These are phyloP conservation scores for Aspergillus clavatus DNA, from an alignment of 2,329 filamentous ascomycete species.

Conservation along the genomic window DNA sequence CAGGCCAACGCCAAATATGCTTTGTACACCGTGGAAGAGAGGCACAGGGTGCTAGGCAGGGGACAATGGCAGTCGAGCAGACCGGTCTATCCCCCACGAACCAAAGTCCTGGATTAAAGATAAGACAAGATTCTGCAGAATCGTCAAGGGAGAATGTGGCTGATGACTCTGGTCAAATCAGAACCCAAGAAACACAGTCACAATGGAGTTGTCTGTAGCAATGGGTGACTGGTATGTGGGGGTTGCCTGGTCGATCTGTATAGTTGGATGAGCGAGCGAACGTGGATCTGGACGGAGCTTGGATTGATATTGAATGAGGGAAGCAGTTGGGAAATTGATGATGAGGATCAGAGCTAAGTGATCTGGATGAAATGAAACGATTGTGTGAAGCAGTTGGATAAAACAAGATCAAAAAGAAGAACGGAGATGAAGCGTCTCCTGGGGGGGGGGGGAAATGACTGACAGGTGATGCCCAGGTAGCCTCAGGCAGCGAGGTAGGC, in stretches of 20 bases:
- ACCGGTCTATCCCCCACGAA: too few species aligned
- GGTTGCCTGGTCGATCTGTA: background rate
- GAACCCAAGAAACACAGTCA: too few species aligned
- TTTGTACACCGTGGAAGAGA: background rate
- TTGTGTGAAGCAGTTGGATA: background rate
- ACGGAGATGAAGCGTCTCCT: too few species aligned
- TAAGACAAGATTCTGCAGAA: too few species aligned
- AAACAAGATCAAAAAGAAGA: background rate
- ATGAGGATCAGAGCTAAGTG: background rate
- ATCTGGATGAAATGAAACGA: background rate
- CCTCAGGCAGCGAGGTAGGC: background rate
- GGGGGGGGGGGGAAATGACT: background rate
- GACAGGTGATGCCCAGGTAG: background rate
- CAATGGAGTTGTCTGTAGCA: too few species aligned
- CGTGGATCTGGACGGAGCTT: background rate
- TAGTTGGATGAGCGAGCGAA: background rate
- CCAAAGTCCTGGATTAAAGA: too few species aligned
- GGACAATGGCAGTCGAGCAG: too few species aligned
- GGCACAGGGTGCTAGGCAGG: too few species aligned
- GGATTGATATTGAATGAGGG: background rate
- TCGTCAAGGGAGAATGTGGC: too few species aligned
- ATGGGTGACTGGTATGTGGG: background rate
- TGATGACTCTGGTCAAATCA: too few species aligned
- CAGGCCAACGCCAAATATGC: background rate
- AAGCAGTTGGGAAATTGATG: background rate